Evolutionary conservation across 2,329 filamentous ascomycete species (phyloP).

Genomic region (Atkinsonella hypoxylon): DNA sequence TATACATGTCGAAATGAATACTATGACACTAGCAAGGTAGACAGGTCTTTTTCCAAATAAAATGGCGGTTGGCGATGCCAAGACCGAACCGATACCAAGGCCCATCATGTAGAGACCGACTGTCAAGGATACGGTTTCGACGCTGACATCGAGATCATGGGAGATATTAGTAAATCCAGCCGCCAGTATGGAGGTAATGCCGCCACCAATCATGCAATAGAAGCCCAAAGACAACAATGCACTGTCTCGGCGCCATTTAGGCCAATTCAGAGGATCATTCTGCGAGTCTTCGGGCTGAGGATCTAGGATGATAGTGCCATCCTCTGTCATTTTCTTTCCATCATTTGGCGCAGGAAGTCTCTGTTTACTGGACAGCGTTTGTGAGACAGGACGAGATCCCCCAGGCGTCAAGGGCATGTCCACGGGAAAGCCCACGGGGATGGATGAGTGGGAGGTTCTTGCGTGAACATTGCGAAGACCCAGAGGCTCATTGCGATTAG

Average conservation of each 20-base stretch:
- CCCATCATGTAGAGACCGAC: constrained; percentile 94
- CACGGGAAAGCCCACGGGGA: constrained; percentile 33
- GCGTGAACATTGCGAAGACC: constrained; percentile 7
- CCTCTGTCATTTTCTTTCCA: constrained; percentile 62
- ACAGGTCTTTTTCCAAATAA: constrained; percentile 83
- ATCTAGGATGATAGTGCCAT: constrained; percentile 76
- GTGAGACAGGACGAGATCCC: constrained; percentile 10
- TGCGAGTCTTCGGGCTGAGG: constrained; percentile 83
- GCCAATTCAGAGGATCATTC: constrained; percentile 93
- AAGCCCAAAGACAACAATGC: constrained; percentile 76
- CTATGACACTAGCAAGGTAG: constrained; percentile 62
- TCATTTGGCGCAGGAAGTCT: constrained; percentile 13
- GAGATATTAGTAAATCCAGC: constrained; percentile 82
- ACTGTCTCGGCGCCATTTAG: constrained; percentile 63
- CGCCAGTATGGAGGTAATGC: constrained; percentile 81
- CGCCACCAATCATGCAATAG: constrained; percentile 87
- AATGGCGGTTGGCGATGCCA: constrained; percentile 85
- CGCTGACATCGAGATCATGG: constrained; percentile 47
- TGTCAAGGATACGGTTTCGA: constrained; percentile 68
- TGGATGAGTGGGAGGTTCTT: constrained; percentile 29
- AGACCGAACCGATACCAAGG: constrained; percentile 68
- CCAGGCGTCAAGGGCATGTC: constrained; percentile 21
- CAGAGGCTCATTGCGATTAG: constrained; percentile 10
- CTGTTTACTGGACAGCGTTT: constrained; percentile 4
- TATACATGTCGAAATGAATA: constrained; percentile 66